These are phyloP conservation scores for Verticillium klebahnii DNA, from an alignment of 2,329 filamentous ascomycete genomes.

Conservation along the genomic window DNA sequence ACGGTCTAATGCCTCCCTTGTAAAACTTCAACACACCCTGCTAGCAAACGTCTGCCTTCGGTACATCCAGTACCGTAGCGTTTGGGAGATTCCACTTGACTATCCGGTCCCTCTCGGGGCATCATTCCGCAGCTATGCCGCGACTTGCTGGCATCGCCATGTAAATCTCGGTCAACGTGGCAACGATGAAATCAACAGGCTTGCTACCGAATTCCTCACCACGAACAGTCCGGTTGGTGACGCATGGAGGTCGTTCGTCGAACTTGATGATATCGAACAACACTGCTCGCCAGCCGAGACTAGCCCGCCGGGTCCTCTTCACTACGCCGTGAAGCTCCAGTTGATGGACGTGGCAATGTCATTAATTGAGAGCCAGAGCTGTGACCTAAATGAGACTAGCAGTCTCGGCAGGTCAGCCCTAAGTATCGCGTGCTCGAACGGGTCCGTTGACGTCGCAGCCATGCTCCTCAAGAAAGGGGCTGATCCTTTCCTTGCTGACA, in stretches of 20 bases:
- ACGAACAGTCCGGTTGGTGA: not conserved
- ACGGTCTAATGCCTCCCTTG: not conserved
- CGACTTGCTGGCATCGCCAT: slow-evolving; percentile 4
- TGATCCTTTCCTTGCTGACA: not conserved
- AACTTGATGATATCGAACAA: not conserved
- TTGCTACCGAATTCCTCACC: not conserved
- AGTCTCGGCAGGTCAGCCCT: not conserved
- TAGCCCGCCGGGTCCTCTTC: not conserved
- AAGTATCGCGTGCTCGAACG: not conserved
- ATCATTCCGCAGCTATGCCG: slow-evolving; percentile 6
- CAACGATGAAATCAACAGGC: not conserved
- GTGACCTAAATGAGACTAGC: not conserved
- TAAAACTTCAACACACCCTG: not conserved
- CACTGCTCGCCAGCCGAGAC: not conserved
- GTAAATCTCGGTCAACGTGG: not conserved
- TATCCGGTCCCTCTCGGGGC: no score
- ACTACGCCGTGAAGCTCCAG: not conserved
- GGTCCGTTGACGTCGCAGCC: not conserved
- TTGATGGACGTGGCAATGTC: not conserved
- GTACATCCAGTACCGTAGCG: not conserved
- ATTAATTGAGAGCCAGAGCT: not conserved
- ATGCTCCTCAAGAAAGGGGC: not conserved
- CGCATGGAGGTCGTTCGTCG: not conserved
- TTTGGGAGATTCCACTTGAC: not conserved
- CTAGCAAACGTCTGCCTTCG: slow-evolving; percentile 3